Evolutionary conservation across 208 protist genomes (phyloP).

Genomic region (Acanthamoeba castellanii): DNA sequence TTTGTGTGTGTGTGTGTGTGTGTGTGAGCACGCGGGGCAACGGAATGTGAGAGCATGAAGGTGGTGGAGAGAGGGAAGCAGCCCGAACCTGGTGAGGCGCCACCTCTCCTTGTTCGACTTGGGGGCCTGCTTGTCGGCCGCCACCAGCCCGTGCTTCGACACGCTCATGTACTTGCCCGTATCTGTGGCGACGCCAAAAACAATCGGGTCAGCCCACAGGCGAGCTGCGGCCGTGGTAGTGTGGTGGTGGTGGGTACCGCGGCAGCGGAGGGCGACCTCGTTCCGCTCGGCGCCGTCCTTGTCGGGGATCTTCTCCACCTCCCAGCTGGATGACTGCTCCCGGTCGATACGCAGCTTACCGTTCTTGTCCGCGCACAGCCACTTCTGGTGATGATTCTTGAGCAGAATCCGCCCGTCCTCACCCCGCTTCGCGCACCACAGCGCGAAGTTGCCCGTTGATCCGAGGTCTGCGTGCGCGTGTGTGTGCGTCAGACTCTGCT

Average conservation of each 20-base stretch:
- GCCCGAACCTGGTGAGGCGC: constrained; percentile 17
- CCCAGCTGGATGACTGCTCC: neutral
- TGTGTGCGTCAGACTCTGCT: neutral
- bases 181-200: neutral
- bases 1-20: too few relatives aligned
- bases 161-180: constrained; percentile 43
- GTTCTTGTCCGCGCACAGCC: constrained; percentile 26
- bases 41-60: neutral
- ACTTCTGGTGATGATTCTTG: constrained; percentile 61
- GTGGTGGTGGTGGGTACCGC: neutral
- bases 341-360: neutral
- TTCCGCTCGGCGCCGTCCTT: constrained; percentile 43
- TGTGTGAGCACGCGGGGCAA: too few relatives aligned
- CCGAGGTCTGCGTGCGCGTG: neutral
- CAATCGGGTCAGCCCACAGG: neutral
- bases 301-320: constrained; percentile 2
- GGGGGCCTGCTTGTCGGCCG: neutral
- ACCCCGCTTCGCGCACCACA: neutral
- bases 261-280: neutral
- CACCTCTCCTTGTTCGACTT: constrained; percentile 2
- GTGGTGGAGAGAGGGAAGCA: neutral
- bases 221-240: neutral
- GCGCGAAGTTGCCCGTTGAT: constrained; percentile 24
- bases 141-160: neutral
- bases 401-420: neutral